Evolutionary conservation across 768 basidiomycete species (phyloP), one percentile per base, ranked within the genome.

Genomic region (Xerocomus potaroensis): DNA sequence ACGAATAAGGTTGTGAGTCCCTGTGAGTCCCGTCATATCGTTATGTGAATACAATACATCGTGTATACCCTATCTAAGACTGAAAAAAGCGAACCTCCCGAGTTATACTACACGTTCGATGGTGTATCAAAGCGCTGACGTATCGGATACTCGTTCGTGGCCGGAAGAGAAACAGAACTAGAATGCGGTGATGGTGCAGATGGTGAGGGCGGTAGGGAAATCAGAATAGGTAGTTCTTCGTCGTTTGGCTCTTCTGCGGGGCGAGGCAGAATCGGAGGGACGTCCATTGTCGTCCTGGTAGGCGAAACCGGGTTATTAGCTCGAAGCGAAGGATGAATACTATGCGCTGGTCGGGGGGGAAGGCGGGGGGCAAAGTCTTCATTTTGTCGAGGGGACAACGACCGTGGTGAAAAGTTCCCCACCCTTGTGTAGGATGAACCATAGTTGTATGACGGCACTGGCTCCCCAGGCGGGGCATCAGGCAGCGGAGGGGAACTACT

Each of bases 311-410:
- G 70, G 58, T 74, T 74, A 8, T 27, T 23, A 16, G 72, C 70
- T 22, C 86, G 78, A 19, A 79, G 69, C 11, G 87, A 88, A 11
- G 87, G 88, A 53, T 91, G 88, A 43, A 91, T 90, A 58, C 87
- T 90, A 37, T 73, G 77, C 12, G 77, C 69, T 3, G 88, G 88
- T 22, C 84, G 78, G 5, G 75, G 58, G 7, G 88, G 87, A 18
- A 89, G 71, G 30, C 75, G 75, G 1, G 88, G 88, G 0, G 81
- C 76, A 53, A 90, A 91, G 63, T 91, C 88, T 54, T 83, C 80
- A 26, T 72, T 70, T 10, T 55, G 53, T 35, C 55, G 55, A 18
- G 62, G 57, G 8, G 59, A 59, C 12, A 51, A 43, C 10, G 56
- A 45, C 15, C 53, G 57, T 35, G 55, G 59, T 3, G 67, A 46